These are phyloP conservation scores for Cicer arietinum DNA, from an alignment of 306 rosid species.

Conservation along the genomic window DNA sequence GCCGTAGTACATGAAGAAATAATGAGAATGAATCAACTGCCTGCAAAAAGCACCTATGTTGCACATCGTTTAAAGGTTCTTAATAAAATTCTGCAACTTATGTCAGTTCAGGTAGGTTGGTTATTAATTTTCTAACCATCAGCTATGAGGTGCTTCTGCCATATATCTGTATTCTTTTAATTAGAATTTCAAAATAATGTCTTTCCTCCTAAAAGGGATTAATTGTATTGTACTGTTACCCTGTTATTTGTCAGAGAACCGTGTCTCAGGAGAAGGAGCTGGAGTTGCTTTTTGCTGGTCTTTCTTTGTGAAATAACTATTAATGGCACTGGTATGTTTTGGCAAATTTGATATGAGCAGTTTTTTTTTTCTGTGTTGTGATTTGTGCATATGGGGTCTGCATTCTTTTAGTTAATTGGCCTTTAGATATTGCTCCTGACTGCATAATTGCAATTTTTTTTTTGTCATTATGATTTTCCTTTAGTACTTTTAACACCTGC, in stretches of 20 bases:
- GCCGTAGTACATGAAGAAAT: slow-evolving; percentile 69
- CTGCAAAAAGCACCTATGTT: slow-evolving; percentile 68
- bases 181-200: slow-evolving; percentile 9
- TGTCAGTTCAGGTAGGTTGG: slow-evolving; percentile 67
- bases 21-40: slow-evolving; percentile 63
- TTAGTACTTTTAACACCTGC: not conserved
- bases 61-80: slow-evolving; percentile 81
- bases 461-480: not conserved
- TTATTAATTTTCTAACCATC: slow-evolving; percentile 13
- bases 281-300: slow-evolving; percentile 85
- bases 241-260: slow-evolving; percentile 66
- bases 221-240: slow-evolving; percentile 12
- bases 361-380: slow-evolving; percentile 1
- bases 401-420: not conserved
- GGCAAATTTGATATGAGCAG: slow-evolving; percentile 11
- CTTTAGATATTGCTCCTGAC: not conserved
- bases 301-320: slow-evolving; percentile 63
- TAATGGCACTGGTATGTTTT: slow-evolving; percentile 49
- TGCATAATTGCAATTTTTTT: not conserved
- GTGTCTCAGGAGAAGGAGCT: slow-evolving; percentile 70
- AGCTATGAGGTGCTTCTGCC: slow-evolving; percentile 1
- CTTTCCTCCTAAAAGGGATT: slow-evolving; percentile 22
- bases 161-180: not conserved
- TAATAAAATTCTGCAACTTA: slow-evolving; percentile 76
- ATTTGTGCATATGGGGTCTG: not conserved